Base-by-base conservation (phyloP, 306 rosid genomes). In the Casuarina cunninghamiana region DNA sequence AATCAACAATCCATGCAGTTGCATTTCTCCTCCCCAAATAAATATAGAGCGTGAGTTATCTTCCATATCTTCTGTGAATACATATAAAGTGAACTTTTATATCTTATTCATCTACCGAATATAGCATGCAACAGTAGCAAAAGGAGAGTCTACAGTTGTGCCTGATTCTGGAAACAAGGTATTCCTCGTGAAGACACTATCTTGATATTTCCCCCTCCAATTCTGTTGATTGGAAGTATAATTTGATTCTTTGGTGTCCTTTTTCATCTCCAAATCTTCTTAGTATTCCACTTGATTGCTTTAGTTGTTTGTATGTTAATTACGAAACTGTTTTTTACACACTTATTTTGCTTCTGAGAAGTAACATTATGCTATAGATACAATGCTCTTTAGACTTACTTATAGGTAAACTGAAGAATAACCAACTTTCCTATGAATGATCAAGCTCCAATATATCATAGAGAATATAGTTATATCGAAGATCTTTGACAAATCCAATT, bases 111-210 rank as follows among this genome's bases (percentile, higher is more conserved):
- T 73, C 44, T 63, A 19, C 80, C 73, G 19, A 74, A 66, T 75
- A 71, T 71, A 90, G 97, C 88, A 82, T 70, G 80, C 76, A 78
- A 80, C 50, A 51, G 86, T 76, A 69, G 90, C 80, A 53, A 82
- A 73, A 54, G 88, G 81, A 78, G 87, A 88, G 79, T 79, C 84
- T 48, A 32, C 77, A 41, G 86, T 83, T 79, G 61, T 79, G 67
- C 74, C 93, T 70, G 93, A 75, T 73, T 83, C 74, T 44, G 89
- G 73, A 78, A 76, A 80, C 83, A 74, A 85, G 83, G 90, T 75
- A 51, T 80, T 77, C 65, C 83, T 68, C 87, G 80, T 62, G 88
- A 88, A 86, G 83, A 81, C 63, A 57, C 63, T 77, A 53, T 65
- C 73, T 60, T n/a, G 80, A 84, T 89, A 87, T 80, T 73, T 71